These are phyloP conservation scores for Talaromyces sp. DNA, from an alignment of 2,329 filamentous ascomycete genomes.

Conservation along the genomic window DNA sequence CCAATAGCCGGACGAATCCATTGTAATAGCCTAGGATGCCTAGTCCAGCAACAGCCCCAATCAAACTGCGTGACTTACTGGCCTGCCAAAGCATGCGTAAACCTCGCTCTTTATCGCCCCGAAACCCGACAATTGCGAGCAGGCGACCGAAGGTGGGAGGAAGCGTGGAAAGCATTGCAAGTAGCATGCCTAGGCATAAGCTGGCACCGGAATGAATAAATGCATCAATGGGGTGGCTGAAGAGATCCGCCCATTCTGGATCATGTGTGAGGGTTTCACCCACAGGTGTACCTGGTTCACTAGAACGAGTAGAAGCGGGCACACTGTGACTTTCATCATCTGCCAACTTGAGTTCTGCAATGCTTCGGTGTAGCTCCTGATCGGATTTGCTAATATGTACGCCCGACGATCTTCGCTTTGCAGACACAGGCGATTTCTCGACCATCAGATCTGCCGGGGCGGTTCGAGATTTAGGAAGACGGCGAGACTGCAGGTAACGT, in stretches of 20 bases:
- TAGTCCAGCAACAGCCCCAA: slow-evolving; percentile 83
- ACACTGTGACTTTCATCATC: slow-evolving; percentile 17
- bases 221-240: slow-evolving; percentile 70
- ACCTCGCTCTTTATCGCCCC: slow-evolving; percentile 77
- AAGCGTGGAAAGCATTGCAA: slow-evolving; percentile 85
- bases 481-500: slow-evolving; percentile 44
- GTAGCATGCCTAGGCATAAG: slow-evolving; percentile 81
- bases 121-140: slow-evolving; percentile 83
- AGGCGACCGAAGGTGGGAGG: slow-evolving; percentile 86
- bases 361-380: slow-evolving; percentile 10
- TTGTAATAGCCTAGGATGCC: slow-evolving; percentile 84
- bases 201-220: slow-evolving; percentile 87
- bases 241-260: slow-evolving; percentile 54
- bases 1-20: slow-evolving; percentile 75
- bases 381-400: slow-evolving; percentile 18
- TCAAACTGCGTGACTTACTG: slow-evolving; percentile 78
- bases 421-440: slow-evolving; percentile 11
- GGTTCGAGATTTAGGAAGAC: slow-evolving; percentile 7
- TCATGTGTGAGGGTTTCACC: slow-evolving; percentile 41
- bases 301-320: slow-evolving; percentile 16
- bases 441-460: slow-evolving; percentile 17
- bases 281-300: slow-evolving; percentile 20
- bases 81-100: slow-evolving; percentile 86
- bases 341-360: slow-evolving; percentile 23
- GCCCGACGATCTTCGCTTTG: slow-evolving; percentile 12